Evolutionary conservation across 2,329 filamentous ascomycete genomes (phyloP), one percentile per base, ranked within the genome.

Genomic region (Cercospora zeina): DNA sequence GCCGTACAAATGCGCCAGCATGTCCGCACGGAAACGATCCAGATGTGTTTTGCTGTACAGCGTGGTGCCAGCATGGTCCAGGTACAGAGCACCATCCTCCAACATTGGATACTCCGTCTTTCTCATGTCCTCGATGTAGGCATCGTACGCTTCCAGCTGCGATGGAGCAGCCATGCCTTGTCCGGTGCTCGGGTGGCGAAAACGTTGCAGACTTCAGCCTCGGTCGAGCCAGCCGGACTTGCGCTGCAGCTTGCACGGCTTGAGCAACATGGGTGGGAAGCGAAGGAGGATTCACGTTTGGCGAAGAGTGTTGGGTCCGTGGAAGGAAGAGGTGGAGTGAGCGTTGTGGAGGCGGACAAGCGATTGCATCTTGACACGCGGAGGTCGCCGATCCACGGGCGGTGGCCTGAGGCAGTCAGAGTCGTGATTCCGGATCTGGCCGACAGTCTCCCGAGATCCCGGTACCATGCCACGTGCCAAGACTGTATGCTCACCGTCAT

Each of bases 61-160:
- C 0, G 93, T 93, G n/a, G 91, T 90, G n/a, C 92, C 93, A 0
- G 92, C 92, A 88, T 97, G 93, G 70, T 97, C 93, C 61, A 97
- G 87, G 75, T 97, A 97, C 51, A 73, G 67, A 7, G 68, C 62
- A 34, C 68, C 62, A 30, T 68, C 61, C 36, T 60, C 54, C 6
- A 73, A 66, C 73, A 74, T 73, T 0, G 81, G 81, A 71, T 82
- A 83, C 66, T 84, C 78, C 19, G 68, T 68, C 27, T 73, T 71
- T 53, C 81, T 76, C 65, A 83, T 80, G 4, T 71, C 65, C 58
- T 81, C 78, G 59, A 83, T 76, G 59, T 80, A 76, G n/a, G 72
- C 72, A 63, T 79, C 74, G 65, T 74, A 74, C 21, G 59, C 67
- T 8, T 64, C 64, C 9, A 54, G 53, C 39, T 61, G 51, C 36